Evolutionary conservation across 192 early-diverging fungal species (phyloP).

Genomic region (Podila minutissima): DNA sequence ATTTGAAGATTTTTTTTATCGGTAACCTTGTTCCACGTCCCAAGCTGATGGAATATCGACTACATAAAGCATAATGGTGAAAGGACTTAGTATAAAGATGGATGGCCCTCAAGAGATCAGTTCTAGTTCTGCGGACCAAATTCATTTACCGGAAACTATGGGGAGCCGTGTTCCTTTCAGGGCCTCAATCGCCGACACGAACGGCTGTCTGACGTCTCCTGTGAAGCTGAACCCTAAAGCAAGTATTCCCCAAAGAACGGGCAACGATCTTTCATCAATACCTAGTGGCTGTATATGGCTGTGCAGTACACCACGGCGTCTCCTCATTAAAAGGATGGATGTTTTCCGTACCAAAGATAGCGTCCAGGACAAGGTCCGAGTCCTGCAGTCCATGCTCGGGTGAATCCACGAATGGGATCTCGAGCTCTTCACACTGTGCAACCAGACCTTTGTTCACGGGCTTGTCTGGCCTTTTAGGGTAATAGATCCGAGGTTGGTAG

Average conservation of each 20-base stretch:
- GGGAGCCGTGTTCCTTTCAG: slow-evolving; percentile 33
- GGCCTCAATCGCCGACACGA: slow-evolving; percentile 69
- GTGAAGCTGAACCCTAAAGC: slow-evolving; percentile 84
- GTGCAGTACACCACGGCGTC: too few species aligned
- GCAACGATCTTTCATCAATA: too few species aligned
- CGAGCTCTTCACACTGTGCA: slow-evolving; percentile 75
- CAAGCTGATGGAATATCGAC: slow-evolving; percentile 97
- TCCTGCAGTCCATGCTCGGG: slow-evolving; percentile 49
- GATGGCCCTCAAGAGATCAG: neutral
- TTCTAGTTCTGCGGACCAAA: neutral
- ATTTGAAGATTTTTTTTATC: neutral
- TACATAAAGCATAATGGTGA: slow-evolving; percentile 53
- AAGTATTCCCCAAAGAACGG: neutral
- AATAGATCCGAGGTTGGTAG: slow-evolving; percentile 79
- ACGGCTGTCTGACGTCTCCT: slow-evolving; percentile 81
- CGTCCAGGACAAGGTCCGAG: slow-evolving; percentile 84
- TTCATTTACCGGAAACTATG: slow-evolving; percentile 26
- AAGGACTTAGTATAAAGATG: neutral
- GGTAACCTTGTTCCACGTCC: slow-evolving; percentile 87
- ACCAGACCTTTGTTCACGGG: slow-evolving; percentile 67
- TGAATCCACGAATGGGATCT: slow-evolving; percentile 67
- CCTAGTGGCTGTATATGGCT: too few species aligned
- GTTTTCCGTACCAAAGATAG: slow-evolving; percentile 77
- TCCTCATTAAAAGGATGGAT: slow-evolving; percentile 2
- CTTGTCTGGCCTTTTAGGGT: slow-evolving; percentile 82